A percentile compares a stretch with the other conserved stretches of the same genome.
Evolutionary conservation across 345 rosid species (phyloP).

Genomic region (Syzygium aromaticum): DNA sequence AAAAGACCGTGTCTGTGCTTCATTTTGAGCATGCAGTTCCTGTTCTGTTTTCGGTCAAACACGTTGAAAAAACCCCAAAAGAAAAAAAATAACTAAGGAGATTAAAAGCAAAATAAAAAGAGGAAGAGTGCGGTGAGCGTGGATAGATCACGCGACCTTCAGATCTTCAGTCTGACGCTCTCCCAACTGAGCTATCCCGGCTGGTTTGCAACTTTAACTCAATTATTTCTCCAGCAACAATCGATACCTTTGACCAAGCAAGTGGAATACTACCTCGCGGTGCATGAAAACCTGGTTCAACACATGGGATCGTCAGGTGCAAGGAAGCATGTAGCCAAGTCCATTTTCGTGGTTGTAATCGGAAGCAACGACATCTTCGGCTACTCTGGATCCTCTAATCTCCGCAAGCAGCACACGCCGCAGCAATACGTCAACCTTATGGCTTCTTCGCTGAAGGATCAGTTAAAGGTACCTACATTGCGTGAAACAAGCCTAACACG

Average conservation of each 20-base stretch:
- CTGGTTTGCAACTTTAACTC: neutral
- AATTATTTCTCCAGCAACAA: neutral
- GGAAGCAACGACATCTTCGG: constrained; percentile 19
- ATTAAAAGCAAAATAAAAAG: neutral
- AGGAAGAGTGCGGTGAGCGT: constrained; percentile 57
- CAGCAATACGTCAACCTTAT: constrained; percentile 9
- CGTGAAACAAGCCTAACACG: neutral
- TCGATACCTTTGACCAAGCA: constrained; percentile 18
- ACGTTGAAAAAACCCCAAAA: neutral
- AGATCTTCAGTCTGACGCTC: constrained; percentile 97
- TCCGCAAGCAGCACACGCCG: neutral
- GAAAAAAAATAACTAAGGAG: too few relatives aligned
- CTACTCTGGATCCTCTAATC: constrained; percentile 2
- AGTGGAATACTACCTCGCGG: constrained; percentile 7
- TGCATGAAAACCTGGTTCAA: neutral
- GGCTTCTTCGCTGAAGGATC: constrained; percentile 5
- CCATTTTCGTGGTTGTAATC: constrained; percentile 7
- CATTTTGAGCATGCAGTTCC: neutral
- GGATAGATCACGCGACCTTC: constrained; percentile 93
- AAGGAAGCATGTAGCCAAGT: constrained; percentile 1
- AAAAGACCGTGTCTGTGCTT: neutral
- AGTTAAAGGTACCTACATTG: neutral
- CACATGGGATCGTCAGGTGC: constrained; percentile 5
- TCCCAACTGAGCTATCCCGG: constrained; percentile 96
- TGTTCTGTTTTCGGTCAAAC: neutral